Evolutionary conservation across 2,329 filamentous ascomycete genomes (phyloP).

Genomic region (Esteya vermicola): DNA sequence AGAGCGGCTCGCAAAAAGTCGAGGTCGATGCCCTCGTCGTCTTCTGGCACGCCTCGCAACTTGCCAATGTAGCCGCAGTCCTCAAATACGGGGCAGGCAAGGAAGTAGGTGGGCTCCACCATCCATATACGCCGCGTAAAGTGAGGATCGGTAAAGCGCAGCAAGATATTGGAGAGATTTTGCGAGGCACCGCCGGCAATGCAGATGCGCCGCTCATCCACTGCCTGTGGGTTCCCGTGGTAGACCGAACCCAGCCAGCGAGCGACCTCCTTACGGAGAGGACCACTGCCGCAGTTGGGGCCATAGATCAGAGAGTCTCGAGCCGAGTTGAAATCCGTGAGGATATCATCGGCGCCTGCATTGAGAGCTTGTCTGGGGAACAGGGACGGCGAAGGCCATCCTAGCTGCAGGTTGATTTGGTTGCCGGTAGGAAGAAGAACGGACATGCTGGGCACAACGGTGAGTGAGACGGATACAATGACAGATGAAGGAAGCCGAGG

Average conservation of each 20-base stretch:
- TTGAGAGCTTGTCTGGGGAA: slow-evolving; percentile 41
- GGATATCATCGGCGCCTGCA: slow-evolving; percentile 32
- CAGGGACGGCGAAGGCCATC: slow-evolving; percentile 22
- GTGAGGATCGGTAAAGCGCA: slow-evolving; percentile 48
- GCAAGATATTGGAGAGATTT: slow-evolving; percentile 47
- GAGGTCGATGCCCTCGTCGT: slow-evolving; percentile 47
- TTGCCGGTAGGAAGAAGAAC: slow-evolving; percentile 4
- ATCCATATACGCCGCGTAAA: slow-evolving; percentile 52
- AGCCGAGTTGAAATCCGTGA: slow-evolving; percentile 18
- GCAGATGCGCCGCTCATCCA: slow-evolving; percentile 32
- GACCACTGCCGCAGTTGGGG: slow-evolving; percentile 42
- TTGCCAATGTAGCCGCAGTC: slow-evolving; percentile 46
- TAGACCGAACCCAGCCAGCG: slow-evolving; percentile 48
- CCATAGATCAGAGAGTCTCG: slow-evolving; percentile 29
- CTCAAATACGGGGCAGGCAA: slow-evolving; percentile 51
- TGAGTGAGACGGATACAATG: no score
- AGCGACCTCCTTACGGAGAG: slow-evolving; percentile 39
- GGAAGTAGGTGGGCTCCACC: slow-evolving; percentile 51
- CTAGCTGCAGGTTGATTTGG: slow-evolving; percentile 16
- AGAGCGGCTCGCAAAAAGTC: no score
- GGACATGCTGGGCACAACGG: slow-evolving; percentile 1
- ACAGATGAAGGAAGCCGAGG: no score
- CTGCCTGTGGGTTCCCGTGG: slow-evolving; percentile 15
- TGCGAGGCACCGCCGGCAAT: slow-evolving; percentile 55
- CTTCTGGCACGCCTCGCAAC: slow-evolving; percentile 46